phyloP scores from a whole-genome alignment of 805 yeast genomes.

The Candida patagonica region DNA sequence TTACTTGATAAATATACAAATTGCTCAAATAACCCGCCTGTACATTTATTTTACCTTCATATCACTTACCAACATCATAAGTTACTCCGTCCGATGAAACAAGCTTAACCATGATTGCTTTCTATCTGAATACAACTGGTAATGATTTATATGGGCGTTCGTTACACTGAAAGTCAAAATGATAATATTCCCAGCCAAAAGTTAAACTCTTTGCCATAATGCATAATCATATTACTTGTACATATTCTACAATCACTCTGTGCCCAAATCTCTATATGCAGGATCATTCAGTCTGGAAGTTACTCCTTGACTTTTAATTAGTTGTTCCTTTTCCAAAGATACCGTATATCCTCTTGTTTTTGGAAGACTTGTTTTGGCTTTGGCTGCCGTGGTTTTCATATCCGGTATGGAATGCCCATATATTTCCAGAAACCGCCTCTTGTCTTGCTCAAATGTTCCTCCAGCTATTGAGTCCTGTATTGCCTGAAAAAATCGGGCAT shows the following conservation, averaged over 20 bases:
- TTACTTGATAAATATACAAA: not conserved
- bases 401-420: slow-evolving; percentile 17
- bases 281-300: slow-evolving; percentile 15
- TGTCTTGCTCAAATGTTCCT: slow-evolving; percentile 24
- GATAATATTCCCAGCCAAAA: too few relatives aligned
- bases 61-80: slow-evolving; percentile 53
- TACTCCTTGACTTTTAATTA: slow-evolving; percentile 9
- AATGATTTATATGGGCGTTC: not conserved
- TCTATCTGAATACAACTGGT: too few relatives aligned
- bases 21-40: not conserved
- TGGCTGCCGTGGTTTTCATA: not conserved
- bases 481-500: slow-evolving; percentile 24
- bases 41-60: not conserved
- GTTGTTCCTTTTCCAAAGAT: slow-evolving; percentile 10
- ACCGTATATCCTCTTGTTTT: slow-evolving; percentile 17
- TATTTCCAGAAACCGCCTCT: slow-evolving; percentile 11
- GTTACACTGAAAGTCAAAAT: too few relatives aligned
- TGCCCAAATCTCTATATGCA: slow-evolving; percentile 10
- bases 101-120: slow-evolving; percentile 28
- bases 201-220: too few relatives aligned
- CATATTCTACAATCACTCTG: too few relatives aligned
- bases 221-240: too few relatives aligned
- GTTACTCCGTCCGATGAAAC: slow-evolving; percentile 75
- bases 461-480: slow-evolving; percentile 23
- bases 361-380: slow-evolving; percentile 11